Conservation (phyloP, 2,329 filamentous ascomycete genomes). For the Blastomyces gilchristii region DNA sequence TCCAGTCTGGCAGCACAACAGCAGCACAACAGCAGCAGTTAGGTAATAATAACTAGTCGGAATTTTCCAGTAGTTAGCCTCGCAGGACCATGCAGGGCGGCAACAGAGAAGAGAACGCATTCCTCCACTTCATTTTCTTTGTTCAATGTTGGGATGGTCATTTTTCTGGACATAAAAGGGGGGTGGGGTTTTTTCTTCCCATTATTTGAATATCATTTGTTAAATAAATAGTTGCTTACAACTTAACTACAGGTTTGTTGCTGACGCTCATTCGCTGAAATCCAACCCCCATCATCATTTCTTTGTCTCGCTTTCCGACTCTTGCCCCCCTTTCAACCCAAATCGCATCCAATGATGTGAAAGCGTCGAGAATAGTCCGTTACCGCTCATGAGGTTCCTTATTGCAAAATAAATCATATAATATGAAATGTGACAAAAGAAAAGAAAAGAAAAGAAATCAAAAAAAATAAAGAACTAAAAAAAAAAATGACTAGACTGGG, state of each 20-base stretch:
- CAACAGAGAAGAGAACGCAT: conserved; percentile 7
- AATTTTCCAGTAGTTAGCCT: neutral
- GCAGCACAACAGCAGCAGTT: neutral
- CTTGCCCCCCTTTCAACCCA: neutral
- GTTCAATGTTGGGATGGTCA: neutral
- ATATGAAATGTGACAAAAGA: too few relatives aligned
- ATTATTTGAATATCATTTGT: neutral
- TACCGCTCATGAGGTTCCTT: neutral
- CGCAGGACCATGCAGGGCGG: neutral
- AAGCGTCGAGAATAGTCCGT: neutral
- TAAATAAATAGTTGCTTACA: neutral
- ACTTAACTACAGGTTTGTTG: neutral
- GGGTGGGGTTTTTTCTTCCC: neutral
- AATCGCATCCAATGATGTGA: neutral
- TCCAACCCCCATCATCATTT: neutral
- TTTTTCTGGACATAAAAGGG: neutral
- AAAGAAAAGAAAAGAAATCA: too few relatives aligned
- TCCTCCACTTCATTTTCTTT: neutral
- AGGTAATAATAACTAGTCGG: neutral
- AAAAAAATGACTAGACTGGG: conserved; percentile 4
- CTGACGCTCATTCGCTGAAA: neutral
- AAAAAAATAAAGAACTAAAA: too few relatives aligned
- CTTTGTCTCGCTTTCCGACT: neutral
- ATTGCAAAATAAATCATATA: neutral
- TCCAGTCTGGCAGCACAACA: neutral